Percentiles rank a stretch among this genome's conserved stretches.
Evolutionary conservation across 1,139 yeast species (phyloP).

Genomic region (Komagataea norvegica): DNA sequence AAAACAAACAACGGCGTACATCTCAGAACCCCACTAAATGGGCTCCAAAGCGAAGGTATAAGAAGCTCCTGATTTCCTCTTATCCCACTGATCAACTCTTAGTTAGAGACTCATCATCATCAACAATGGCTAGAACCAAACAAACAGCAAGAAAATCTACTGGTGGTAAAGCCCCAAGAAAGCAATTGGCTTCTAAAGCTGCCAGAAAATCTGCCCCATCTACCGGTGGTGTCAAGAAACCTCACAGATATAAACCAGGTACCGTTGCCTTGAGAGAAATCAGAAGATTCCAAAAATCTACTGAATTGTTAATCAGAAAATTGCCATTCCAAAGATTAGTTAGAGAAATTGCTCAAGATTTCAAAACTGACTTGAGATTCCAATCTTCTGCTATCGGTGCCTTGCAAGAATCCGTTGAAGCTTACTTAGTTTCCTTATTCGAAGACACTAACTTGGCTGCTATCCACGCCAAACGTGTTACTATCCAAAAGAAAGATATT

Average conservation of each 20-base stretch:
- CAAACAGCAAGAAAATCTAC: conserved; percentile 99
- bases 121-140: conserved; percentile 92
- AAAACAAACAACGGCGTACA: too few species aligned
- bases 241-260: conserved; percentile 99
- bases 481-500: conserved; percentile 98
- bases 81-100: background rate
- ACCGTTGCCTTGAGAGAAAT: conserved; percentile 99
- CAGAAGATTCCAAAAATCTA: conserved; percentile 98
- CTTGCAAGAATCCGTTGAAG: conserved; percentile 97
- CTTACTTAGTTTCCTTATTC: conserved; percentile 83
- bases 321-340: conserved; percentile 98
- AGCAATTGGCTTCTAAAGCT: conserved; percentile 98
- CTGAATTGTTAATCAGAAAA: conserved; percentile 95
- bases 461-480: conserved; percentile 98
- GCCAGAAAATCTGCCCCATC: conserved; percentile 98
- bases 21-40: too few species aligned
- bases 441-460: conserved; percentile 99
- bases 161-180: conserved; percentile 99
- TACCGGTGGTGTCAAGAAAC: conserved; percentile 99
- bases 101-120: conserved; percentile 3
- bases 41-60: too few species aligned
- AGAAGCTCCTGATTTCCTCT: conserved; percentile 1
- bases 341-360: conserved; percentile 96
- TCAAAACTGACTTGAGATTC: conserved; percentile 97
- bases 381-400: conserved; percentile 99